phyloP scores from a whole-genome alignment of 805 yeast genomes.

The Starmerella riodocensis region DNA sequence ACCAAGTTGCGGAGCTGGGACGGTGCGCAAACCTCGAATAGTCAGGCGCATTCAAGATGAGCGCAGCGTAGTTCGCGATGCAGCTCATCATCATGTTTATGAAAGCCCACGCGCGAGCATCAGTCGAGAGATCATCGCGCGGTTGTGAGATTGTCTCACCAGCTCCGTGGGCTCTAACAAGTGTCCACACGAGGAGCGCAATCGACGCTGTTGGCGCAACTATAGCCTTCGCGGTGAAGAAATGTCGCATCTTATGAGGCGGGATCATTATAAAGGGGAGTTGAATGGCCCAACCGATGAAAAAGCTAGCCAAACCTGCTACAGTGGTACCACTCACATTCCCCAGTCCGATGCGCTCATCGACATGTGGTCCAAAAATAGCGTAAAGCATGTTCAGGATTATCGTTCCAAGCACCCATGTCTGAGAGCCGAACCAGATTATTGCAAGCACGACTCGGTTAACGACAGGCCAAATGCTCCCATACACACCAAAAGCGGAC shows the following conservation, averaged over 20 bases:
- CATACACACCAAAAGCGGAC: constrained; percentile 75
- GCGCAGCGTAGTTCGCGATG: constrained; percentile 77
- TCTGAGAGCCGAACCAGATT: constrained; percentile 81
- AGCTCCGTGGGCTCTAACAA: constrained; percentile 64
- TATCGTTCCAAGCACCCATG: constrained; percentile 76
- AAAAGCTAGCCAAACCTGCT: constrained; percentile 59
- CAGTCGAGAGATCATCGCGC: constrained; percentile 38
- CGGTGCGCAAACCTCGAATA: constrained; percentile 64
- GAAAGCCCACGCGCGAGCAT: constrained; percentile 71
- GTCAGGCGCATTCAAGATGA: constrained; percentile 79
- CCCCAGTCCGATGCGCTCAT: constrained; percentile 38
- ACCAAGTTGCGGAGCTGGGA: constrained; percentile 30
- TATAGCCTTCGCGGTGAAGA: constrained; percentile 70
- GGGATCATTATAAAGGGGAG: constrained; percentile 71
- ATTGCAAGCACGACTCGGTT: constrained; percentile 80
- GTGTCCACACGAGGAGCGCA: constrained; percentile 71
- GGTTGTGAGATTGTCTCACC: constrained; percentile 54
- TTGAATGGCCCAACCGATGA: constrained; percentile 68
- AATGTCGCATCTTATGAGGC: constrained; percentile 70
- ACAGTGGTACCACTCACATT: constrained; percentile 51
- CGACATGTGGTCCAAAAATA: constrained; percentile 36
- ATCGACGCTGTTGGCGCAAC: constrained; percentile 74
- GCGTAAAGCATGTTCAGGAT: constrained; percentile 63
- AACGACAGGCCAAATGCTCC: constrained; percentile 75
- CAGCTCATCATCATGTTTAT: constrained; percentile 66